These are phyloP conservation scores for Panellus pusillus DNA, from an alignment of 768 basidiomycete genomes.

Conservation along the genomic window DNA sequence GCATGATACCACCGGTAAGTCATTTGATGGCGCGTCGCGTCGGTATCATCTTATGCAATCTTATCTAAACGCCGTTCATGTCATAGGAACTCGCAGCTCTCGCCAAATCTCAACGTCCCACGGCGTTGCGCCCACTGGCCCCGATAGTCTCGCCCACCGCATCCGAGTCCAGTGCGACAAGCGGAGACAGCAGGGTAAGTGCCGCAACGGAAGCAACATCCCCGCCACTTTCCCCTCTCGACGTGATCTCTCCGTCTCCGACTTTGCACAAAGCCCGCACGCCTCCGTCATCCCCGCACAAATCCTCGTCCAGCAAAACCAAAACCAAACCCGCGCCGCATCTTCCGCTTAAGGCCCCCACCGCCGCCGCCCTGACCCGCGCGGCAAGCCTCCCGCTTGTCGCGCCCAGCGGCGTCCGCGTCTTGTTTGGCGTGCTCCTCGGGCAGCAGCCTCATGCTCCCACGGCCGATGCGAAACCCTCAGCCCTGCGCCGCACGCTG, in stretches of 20 bases:
- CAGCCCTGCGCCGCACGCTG: slow-evolving; percentile 46
- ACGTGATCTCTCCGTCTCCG: neutral
- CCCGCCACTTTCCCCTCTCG: slow-evolving; percentile 4
- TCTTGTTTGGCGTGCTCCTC: slow-evolving; percentile 71
- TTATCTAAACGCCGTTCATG: neutral
- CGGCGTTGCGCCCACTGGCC: neutral
- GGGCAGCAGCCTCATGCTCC: slow-evolving; percentile 13
- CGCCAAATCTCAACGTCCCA: neutral
- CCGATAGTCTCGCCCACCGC: neutral
- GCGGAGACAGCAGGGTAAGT: neutral
- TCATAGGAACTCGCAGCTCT: neutral
- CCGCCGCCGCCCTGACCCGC: slow-evolving; percentile 51
- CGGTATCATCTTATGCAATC: too few species aligned
- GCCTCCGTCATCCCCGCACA: neutral
- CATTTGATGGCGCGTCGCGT: too few species aligned
- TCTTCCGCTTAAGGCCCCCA: slow-evolving; percentile 28
- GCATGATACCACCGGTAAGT: slow-evolving; percentile 4
- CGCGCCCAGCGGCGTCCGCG: slow-evolving; percentile 62
- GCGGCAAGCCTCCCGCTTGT: slow-evolving; percentile 67
- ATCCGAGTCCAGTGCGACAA: neutral
- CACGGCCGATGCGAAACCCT: slow-evolving; percentile 6
- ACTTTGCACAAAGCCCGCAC: neutral
- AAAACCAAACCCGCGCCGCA: neutral
- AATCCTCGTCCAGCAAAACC: neutral
- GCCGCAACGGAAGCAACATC: slow-evolving; percentile 1